Percentiles rank a stretch among this genome's conserved stretches.
Evolutionary conservation across 257 asterid genomes (phyloP).

Genomic region (Ajuga chamaepitys): DNA sequence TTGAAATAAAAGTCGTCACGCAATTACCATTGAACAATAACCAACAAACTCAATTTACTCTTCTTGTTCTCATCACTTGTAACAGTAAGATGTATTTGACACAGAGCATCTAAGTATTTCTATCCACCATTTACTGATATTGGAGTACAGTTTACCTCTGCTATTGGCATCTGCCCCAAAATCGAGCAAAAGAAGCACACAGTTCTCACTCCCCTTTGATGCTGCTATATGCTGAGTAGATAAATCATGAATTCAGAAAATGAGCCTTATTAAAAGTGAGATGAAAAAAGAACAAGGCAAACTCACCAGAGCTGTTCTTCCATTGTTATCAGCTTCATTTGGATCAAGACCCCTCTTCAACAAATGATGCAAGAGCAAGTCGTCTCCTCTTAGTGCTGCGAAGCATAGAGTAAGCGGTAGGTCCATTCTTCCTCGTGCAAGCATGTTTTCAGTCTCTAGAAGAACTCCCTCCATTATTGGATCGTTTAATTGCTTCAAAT

Average conservation of each 20-base stretch:
- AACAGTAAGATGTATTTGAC: background rate
- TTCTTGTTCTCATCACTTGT: background rate
- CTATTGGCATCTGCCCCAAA: constrained; percentile 72
- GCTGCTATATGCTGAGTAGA: constrained; percentile 84
- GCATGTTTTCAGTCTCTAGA: constrained; percentile 84
- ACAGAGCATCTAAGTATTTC: background rate
- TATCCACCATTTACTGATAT: background rate
- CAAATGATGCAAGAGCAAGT: constrained; percentile 76
- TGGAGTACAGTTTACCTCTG: constrained; percentile 41
- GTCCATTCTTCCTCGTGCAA: constrained; percentile 95
- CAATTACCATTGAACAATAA: background rate
- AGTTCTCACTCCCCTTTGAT: constrained; percentile 62
- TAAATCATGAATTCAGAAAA: background rate
- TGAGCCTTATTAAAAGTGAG: background rate
- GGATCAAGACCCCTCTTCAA: constrained; percentile 89
- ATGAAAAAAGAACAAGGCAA: background rate
- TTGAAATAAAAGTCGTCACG: background rate
- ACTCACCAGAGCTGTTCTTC: constrained; percentile 76
- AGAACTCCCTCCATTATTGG: constrained; percentile 92
- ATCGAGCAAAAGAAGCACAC: constrained; percentile 77
- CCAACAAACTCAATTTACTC: background rate
- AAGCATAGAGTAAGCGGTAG: constrained; percentile 89
- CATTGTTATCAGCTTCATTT: constrained; percentile 73
- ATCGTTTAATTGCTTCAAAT: constrained; percentile 67
- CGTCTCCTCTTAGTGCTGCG: constrained; percentile 88